Evolutionary conservation across 1,284 basidiomycete species (phyloP).

Genomic region (Boletus subluridellus): DNA sequence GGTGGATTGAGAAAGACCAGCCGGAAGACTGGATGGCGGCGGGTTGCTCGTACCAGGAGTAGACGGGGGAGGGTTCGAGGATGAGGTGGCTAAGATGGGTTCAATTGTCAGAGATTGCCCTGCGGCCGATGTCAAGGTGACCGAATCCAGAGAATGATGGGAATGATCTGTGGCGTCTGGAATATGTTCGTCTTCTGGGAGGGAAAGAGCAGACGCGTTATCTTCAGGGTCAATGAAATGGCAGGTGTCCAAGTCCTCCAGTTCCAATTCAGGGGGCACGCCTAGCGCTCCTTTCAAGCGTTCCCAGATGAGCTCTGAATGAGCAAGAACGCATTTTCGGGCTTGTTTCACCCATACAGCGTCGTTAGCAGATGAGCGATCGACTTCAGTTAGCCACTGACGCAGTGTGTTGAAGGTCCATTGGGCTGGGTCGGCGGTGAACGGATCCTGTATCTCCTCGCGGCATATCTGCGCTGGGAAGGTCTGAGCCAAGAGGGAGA

Average conservation of each 20-base stretch:
- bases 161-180: neutral
- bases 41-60: constrained; percentile 27
- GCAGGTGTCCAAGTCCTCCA: constrained; percentile 34
- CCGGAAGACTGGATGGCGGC: constrained; percentile 40
- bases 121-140: constrained; percentile 6
- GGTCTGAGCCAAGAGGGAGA: constrained; percentile 66
- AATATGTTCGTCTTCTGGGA: neutral
- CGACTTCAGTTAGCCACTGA: constrained; percentile 56
- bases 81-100: constrained; percentile 31
- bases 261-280: constrained; percentile 70
- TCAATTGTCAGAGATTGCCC: constrained; percentile 23
- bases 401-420: constrained; percentile 33
- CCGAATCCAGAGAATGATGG: neutral
- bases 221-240: constrained; percentile 17
- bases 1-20: constrained; percentile 28
- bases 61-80: constrained; percentile 36
- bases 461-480: constrained; percentile 41
- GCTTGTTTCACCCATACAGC: constrained; percentile 59
- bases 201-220: neutral
- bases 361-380: constrained; percentile 59
- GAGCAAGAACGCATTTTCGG: constrained; percentile 62
- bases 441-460: constrained; percentile 25
- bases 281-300: constrained; percentile 75
- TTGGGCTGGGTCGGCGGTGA: constrained; percentile 19
- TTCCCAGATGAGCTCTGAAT: constrained; percentile 79